Conservation (phyloP, 805 yeast genomes). For the Ascoidea rubescens region DNA sequence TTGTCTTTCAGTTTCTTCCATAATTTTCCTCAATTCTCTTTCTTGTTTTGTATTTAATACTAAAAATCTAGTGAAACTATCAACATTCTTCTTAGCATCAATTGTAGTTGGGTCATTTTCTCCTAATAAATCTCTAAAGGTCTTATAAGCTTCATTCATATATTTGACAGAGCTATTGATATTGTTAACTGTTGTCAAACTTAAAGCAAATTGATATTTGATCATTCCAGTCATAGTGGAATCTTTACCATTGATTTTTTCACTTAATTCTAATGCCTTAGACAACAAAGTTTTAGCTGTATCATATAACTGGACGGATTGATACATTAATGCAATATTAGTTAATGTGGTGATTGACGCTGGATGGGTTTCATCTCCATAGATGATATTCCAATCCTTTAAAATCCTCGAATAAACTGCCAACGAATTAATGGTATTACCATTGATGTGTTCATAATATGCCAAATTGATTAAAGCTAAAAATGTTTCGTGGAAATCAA, state of each 20-base stretch:
- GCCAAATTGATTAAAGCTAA: conserved; percentile 66
- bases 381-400: conserved; percentile 40
- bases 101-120: conserved; percentile 51
- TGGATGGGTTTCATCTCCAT: conserved; percentile 49
- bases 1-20: conserved; percentile 4
- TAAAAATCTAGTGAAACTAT: conserved; percentile 37
- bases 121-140: conserved; percentile 48
- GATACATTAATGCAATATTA: conserved; percentile 46
- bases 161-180: conserved; percentile 41
- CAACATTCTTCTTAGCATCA: conserved; percentile 54
- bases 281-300: conserved; percentile 40
- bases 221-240: conserved; percentile 52
- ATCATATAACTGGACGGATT: conserved; percentile 30
- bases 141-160: conserved; percentile 39
- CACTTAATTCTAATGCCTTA: conserved; percentile 37
- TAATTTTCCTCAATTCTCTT: conserved; percentile 19
- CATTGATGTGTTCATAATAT: conserved; percentile 47
- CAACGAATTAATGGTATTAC: conserved; percentile 46
- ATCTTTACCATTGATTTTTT: conserved; percentile 36
- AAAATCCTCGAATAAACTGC: conserved; percentile 48
- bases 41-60: conserved; percentile 31
- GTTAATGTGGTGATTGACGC: conserved; percentile 49
- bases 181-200: conserved; percentile 37
- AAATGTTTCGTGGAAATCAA: conserved; percentile 66
- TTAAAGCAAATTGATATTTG: conserved; percentile 55